Percentiles rank a stretch among this genome's conserved stretches.
phyloP scores from a whole-genome alignment of 805 yeast genomes.

The Candida palmyrensis region DNA sequence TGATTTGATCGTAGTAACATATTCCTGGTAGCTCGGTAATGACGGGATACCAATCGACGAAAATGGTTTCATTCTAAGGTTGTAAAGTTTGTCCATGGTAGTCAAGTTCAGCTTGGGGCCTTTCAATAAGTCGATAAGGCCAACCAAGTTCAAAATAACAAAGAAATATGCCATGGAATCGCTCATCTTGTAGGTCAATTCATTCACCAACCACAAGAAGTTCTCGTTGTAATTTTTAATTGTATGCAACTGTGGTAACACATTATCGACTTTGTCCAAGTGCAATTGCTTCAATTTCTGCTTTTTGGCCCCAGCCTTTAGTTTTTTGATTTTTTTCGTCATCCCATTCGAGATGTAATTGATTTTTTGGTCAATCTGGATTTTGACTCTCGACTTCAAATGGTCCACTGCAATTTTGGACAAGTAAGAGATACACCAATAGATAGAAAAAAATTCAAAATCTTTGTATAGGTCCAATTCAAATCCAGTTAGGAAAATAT shows the following conservation, averaged over 20 bases:
- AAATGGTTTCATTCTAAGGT: slow-evolving; percentile 71
- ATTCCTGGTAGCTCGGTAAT: slow-evolving; percentile 46
- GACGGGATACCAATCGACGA: slow-evolving; percentile 76
- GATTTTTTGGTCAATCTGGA: slow-evolving; percentile 31
- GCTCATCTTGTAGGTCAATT: slow-evolving; percentile 13
- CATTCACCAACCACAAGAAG: slow-evolving; percentile 13
- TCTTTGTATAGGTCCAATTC: slow-evolving; percentile 68
- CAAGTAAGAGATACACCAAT: slow-evolving; percentile 61
- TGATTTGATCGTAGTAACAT: slow-evolving; percentile 13
- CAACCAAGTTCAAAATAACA: slow-evolving; percentile 14
- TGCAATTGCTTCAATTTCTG: slow-evolving; percentile 26
- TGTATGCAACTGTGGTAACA: slow-evolving; percentile 30
- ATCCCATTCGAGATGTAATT: slow-evolving; percentile 26
- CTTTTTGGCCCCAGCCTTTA: slow-evolving; percentile 48
- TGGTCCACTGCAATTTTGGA: slow-evolving; percentile 37
- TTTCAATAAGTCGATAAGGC: slow-evolving; percentile 16
- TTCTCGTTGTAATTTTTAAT: slow-evolving; percentile 19
- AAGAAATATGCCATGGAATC: slow-evolving; percentile 16
- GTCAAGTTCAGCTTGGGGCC: slow-evolving; percentile 22
- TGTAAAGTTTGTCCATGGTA: slow-evolving; percentile 18
- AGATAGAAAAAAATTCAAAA: slow-evolving; percentile 64
- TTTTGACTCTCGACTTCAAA: slow-evolving; percentile 30
- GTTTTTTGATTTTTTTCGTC: slow-evolving; percentile 40
- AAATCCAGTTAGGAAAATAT: slow-evolving; percentile 67
- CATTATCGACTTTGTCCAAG: slow-evolving; percentile 21